Evolutionary conservation across 192 early-diverging fungal genomes (phyloP).

Genomic region (Polychytrium aggregatum): DNA sequence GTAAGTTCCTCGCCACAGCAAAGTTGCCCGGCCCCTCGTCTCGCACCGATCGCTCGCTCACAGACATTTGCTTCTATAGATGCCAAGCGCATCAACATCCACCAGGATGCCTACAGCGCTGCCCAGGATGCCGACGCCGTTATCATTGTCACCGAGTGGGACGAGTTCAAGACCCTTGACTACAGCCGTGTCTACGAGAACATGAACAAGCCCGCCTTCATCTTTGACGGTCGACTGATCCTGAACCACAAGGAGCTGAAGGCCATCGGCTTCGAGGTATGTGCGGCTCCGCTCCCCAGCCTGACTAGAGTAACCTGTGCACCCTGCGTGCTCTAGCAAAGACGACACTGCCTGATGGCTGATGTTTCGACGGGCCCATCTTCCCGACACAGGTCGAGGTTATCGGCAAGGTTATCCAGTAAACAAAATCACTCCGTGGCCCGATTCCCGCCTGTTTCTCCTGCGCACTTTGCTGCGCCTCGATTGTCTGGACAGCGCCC

Average conservation of each 20-base stretch:
- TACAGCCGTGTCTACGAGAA: slow-evolving; percentile 51
- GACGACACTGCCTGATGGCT: no score
- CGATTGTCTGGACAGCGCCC: no score
- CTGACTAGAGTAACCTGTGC: no score
- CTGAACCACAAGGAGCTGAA: slow-evolving; percentile 52
- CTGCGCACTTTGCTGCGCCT: no score
- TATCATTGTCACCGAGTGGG: slow-evolving; percentile 80
- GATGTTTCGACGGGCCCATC: no score
- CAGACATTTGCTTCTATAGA: slow-evolving; percentile 13
- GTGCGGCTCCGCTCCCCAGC: no score
- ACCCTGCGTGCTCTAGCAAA: no score
- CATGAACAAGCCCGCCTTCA: slow-evolving; percentile 76
- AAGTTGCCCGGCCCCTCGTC: no score
- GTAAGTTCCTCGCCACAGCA: no score
- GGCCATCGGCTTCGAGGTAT: slow-evolving; percentile 69
- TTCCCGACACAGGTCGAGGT: no score
- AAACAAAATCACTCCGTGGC: no score
- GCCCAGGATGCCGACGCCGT: slow-evolving; percentile 61
- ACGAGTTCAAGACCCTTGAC: slow-evolving; percentile 73
- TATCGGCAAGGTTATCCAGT: slow-evolving; percentile 5
- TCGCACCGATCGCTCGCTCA: neutral
- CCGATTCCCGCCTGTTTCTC: no score
- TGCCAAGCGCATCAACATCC: slow-evolving; percentile 54
- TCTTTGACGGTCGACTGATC: slow-evolving; percentile 86
- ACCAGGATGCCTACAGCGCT: slow-evolving; percentile 54